phyloP scores from a whole-genome alignment of 768 basidiomycete species.

The Saitozyma podzolica region DNA sequence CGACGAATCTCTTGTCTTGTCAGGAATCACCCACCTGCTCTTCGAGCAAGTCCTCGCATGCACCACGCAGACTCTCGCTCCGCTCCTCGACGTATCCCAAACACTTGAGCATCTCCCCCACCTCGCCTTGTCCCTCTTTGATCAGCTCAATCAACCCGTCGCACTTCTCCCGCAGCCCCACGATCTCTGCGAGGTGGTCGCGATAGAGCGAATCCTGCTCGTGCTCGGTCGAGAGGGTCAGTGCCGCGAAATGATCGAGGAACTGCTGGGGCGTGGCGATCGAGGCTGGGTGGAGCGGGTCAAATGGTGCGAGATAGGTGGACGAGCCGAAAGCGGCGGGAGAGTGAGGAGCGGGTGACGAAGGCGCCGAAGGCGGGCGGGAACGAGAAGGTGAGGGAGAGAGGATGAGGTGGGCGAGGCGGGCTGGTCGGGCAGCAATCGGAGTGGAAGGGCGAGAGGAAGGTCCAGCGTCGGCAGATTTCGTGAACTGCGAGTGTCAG shows the following conservation, averaged over 20 bases:
- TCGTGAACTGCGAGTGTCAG: conserved; percentile 11
- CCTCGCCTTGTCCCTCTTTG: conserved; percentile 69
- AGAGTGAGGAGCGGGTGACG: conserved; percentile 17
- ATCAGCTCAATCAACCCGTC: conserved; percentile 71
- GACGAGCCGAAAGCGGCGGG: conserved; percentile 11
- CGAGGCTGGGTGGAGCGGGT: conserved; percentile 28
- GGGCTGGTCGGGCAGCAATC: not conserved
- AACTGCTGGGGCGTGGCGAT: conserved; percentile 92
- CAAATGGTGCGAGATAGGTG: conserved; percentile 11
- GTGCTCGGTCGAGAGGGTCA: conserved; percentile 86
- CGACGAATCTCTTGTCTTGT: too few relatives aligned
- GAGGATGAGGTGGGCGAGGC: conserved; percentile 4
- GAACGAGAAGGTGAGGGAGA: conserved; percentile 19
- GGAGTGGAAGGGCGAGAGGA: conserved; percentile 32
- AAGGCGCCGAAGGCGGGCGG: not conserved
- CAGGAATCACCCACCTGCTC: conserved; percentile 67
- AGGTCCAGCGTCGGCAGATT: conserved; percentile 19
- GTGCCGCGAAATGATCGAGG: conserved; percentile 90
- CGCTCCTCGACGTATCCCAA: conserved; percentile 89
- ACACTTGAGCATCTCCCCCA: conserved; percentile 76
- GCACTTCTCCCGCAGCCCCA: conserved; percentile 74
- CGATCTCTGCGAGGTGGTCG: conserved; percentile 73
- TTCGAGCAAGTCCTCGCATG: conserved; percentile 82
- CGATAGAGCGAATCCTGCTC: conserved; percentile 92
- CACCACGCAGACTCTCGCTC: conserved; percentile 85